A percentile compares a stretch with the other conserved stretches of the same genome.
These are phyloP conservation scores for Delphinella strobiligena DNA, from an alignment of 2,329 filamentous ascomycete species.

Conservation along the genomic window DNA sequence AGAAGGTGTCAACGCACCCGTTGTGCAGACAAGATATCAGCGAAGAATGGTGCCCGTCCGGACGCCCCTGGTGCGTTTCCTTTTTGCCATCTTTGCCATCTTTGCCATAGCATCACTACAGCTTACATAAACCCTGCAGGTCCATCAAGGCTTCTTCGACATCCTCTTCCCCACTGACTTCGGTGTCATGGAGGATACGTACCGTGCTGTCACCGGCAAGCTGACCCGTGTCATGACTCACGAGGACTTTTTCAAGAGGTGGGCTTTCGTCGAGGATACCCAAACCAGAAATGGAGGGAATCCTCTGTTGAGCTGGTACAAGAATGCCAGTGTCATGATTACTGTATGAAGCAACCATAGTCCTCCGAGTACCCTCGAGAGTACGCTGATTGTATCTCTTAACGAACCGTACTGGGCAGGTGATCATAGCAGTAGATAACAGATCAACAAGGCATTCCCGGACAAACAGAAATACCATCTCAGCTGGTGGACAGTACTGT, in stretches of 20 bases:
- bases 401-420: too few species aligned
- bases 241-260: slow-evolving; percentile 78
- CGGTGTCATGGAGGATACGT: slow-evolving; percentile 77
- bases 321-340: slow-evolving; percentile 58
- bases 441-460: too few species aligned
- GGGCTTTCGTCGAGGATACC: slow-evolving; percentile 86
- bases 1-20: slow-evolving; percentile 76
- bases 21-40: slow-evolving; percentile 90
- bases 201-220: slow-evolving; percentile 85
- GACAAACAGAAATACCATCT: too few species aligned
- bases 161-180: slow-evolving; percentile 98
- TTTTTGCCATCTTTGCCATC: neutral
- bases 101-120: slow-evolving; percentile 1
- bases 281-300: slow-evolving; percentile 86
- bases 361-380: too few species aligned
- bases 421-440: too few species aligned
- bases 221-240: slow-evolving; percentile 76
- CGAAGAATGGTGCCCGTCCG: slow-evolving; percentile 77
- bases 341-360: too few species aligned
- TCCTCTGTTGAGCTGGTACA: slow-evolving; percentile 82
- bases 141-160: slow-evolving; percentile 97
- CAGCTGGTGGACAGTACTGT: too few species aligned
- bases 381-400: too few species aligned
- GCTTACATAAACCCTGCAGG: slow-evolving; percentile 38
- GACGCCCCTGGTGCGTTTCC: slow-evolving; percentile 68